Conservation (phyloP, 2,329 filamentous ascomycete species). For the Xylariaceae sp. region DNA sequence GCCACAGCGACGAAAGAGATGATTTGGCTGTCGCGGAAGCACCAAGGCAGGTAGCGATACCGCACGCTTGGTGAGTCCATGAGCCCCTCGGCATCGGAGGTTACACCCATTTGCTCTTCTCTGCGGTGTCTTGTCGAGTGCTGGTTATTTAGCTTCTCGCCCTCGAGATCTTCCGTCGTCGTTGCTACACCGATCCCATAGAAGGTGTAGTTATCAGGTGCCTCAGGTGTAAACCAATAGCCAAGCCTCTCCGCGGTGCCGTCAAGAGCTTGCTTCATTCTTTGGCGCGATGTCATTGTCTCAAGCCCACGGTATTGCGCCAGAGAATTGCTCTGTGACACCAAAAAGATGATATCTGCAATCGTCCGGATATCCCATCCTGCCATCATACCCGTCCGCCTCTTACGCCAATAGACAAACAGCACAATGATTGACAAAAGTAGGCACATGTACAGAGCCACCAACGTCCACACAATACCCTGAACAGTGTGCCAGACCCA, state of each 20-base stretch:
- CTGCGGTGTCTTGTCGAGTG: constrained; percentile 27
- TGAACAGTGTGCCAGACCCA: constrained; percentile 82
- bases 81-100: constrained; percentile 41
- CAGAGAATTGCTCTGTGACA: constrained; percentile 76
- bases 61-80: constrained; percentile 50
- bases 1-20: constrained; percentile 60
- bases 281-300: constrained; percentile 45
- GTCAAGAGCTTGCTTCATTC: constrained; percentile 51
- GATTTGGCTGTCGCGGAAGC: constrained; percentile 63
- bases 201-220: constrained; percentile 60
- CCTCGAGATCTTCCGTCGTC: constrained; percentile 18
- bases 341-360: constrained; percentile 73
- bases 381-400: constrained; percentile 64
- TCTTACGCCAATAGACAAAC: constrained; percentile 59
- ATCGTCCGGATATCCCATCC: constrained; percentile 77
- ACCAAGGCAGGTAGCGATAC: constrained; percentile 72
- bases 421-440: constrained; percentile 54
- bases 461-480: constrained; percentile 71
- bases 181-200: constrained; percentile 43
- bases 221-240: constrained; percentile 73
- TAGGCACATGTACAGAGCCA: constrained; percentile 68
- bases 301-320: constrained; percentile 68
- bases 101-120: constrained; percentile 14
- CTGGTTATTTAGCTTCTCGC: constrained; percentile 19
- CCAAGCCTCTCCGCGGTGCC: constrained; percentile 69